A percentile compares a stretch with the other conserved stretches of the same genome.
These are phyloP conservation scores for Fusarium sp. DNA, from an alignment of 2,329 filamentous ascomycete genomes.

Conservation along the genomic window DNA sequence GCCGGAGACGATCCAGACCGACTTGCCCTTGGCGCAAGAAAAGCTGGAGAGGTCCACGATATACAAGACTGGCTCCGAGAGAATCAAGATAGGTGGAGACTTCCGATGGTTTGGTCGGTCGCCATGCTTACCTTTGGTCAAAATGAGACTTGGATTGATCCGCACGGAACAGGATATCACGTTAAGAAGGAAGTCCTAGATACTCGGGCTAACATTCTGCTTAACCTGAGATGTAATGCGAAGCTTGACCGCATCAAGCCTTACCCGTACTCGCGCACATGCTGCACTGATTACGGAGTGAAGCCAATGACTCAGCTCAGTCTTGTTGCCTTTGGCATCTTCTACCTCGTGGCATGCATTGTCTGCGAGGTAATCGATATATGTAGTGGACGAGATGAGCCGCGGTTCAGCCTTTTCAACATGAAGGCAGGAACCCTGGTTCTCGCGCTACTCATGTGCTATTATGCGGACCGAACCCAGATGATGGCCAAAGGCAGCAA, in stretches of 20 bases:
- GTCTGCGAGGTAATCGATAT: slow-evolving; percentile 1
- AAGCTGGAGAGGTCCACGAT: slow-evolving; percentile 8
- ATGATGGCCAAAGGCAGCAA: slow-evolving; percentile 39
- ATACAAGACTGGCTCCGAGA: slow-evolving; percentile 1
- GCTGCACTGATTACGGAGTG: slow-evolving; percentile 60
- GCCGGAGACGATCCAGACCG: slow-evolving; percentile 5
- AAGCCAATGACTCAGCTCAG: slow-evolving; percentile 33
- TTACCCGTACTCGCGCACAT: slow-evolving; percentile 61
- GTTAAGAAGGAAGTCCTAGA: slow-evolving; percentile 40
- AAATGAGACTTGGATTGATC: slow-evolving; percentile 8
- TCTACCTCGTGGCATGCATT: slow-evolving; percentile 22
- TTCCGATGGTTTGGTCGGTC: not conserved
- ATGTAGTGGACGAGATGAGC: not conserved
- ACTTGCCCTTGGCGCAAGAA: not conserved
- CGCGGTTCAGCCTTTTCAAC: slow-evolving; percentile 21
- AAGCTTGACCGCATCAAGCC: slow-evolving; percentile 46
- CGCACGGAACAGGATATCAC: slow-evolving; percentile 40
- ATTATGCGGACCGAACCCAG: slow-evolving; percentile 43
- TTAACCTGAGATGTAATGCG: slow-evolving; percentile 65
- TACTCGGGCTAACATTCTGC: slow-evolving; percentile 54
- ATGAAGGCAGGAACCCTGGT: slow-evolving; percentile 39
- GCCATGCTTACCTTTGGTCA: slow-evolving; percentile 4
- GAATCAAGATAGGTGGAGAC: not conserved
- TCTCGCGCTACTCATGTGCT: slow-evolving; percentile 40
- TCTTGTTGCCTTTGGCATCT: slow-evolving; percentile 24